These are phyloP conservation scores for Biscutella laevigata DNA, from an alignment of 441 rosid genomes.

Conservation along the genomic window DNA sequence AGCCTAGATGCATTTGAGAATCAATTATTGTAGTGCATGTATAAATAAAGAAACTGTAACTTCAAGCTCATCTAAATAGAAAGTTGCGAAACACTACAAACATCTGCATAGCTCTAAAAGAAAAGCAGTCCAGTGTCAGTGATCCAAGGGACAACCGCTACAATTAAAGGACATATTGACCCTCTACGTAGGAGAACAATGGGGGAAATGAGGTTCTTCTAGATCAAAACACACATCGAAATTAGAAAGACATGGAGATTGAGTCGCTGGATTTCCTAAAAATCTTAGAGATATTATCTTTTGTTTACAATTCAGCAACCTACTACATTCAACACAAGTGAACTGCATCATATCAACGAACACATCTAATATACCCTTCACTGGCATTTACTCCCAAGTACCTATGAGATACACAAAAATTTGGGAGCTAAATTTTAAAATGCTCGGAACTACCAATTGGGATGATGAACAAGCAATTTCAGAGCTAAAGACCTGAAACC, in stretches of 20 bases:
- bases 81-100: background rate
- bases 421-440: background rate
- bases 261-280: no score
- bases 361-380: background rate
- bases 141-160: background rate
- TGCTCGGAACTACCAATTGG: background rate
- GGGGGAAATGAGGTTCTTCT: background rate
- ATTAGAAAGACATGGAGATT: background rate
- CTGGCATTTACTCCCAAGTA: background rate
- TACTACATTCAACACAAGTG: background rate
- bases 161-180: background rate
- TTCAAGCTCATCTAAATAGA: background rate
- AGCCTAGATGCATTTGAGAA: background rate
- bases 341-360: background rate
- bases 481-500: background rate
- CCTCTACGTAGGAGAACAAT: background rate
- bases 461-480: slow-evolving; percentile 4
- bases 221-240: background rate
- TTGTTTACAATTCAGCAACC: background rate
- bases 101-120: background rate
- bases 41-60: background rate
- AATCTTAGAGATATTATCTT: no score
- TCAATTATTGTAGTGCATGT: background rate
- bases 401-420: background rate
- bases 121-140: background rate